Evolutionary conservation across 768 basidiomycete species (phyloP).

Genomic region (Coprinellus micaceus): DNA sequence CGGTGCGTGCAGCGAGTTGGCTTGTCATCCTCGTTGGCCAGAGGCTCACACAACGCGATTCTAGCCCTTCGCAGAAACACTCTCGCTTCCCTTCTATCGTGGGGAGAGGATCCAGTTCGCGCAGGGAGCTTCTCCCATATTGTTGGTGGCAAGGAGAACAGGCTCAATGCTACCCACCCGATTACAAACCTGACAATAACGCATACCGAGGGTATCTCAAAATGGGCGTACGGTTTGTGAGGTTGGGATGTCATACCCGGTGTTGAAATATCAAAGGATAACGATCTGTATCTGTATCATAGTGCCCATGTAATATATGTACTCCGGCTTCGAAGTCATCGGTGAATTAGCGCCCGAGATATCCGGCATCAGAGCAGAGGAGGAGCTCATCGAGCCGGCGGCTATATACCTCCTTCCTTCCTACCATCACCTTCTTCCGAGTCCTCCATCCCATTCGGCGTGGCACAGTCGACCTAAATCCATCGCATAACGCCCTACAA

Average conservation of each 20-base stretch:
- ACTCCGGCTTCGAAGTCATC: background rate
- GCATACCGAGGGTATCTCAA: slow-evolving; percentile 28
- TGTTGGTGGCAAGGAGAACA: slow-evolving; percentile 24
- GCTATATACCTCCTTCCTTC: no score
- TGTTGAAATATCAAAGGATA: background rate
- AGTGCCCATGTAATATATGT: background rate
- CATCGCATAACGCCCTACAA: no score
- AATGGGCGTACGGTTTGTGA: slow-evolving; percentile 23
- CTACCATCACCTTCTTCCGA: no score
- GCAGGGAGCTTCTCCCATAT: slow-evolving; percentile 18
- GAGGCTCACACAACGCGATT: background rate
- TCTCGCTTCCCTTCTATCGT: slow-evolving; percentile 23
- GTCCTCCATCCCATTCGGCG: no score
- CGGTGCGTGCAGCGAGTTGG: background rate
- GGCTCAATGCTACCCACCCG: slow-evolving; percentile 34
- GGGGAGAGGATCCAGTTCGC: slow-evolving; percentile 21
- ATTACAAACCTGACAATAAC: slow-evolving; percentile 34
- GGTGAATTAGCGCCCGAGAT: background rate
- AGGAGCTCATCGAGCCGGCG: background rate
- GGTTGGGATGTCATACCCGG: background rate
- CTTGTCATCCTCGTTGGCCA: background rate
- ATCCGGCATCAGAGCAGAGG: background rate
- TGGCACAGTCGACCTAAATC: no score
- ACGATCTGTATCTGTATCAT: background rate
- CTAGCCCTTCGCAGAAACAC: slow-evolving; percentile 3